A percentile compares a stretch with the other conserved stretches of the same genome.
These are phyloP conservation scores for Gnomoniopsis smithogilvyi DNA, from an alignment of 2,329 filamentous ascomycete genomes.

Conservation along the genomic window DNA sequence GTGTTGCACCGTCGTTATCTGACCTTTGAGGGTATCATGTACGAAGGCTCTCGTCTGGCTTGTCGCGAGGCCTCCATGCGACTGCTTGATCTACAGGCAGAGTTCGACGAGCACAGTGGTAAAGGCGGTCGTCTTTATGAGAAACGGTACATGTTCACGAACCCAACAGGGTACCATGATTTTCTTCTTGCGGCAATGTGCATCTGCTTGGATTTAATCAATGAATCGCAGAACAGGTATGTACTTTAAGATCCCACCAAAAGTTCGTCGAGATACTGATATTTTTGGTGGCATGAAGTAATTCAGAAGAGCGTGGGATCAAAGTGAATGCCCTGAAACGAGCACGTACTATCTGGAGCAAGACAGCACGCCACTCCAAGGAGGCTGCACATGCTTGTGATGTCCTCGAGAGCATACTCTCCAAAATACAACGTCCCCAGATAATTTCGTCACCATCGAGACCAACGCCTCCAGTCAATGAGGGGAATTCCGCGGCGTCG, in stretches of 20 bases:
- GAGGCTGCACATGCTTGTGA: constrained; percentile 41
- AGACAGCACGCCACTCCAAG: constrained; percentile 32
- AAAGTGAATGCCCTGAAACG: constrained; percentile 35
- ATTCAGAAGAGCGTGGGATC: not conserved
- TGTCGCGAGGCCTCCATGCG: constrained; percentile 41
- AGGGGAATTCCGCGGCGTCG: not conserved
- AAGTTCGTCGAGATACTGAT: not conserved
- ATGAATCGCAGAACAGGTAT: constrained; percentile 36
- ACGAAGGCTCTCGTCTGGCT: constrained; percentile 35
- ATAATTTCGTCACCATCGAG: not conserved
- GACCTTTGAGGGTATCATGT: constrained; percentile 34
- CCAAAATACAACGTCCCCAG: constrained; percentile 24
- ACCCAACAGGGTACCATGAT: constrained; percentile 48
- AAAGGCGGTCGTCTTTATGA: constrained; percentile 49
- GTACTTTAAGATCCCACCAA: constrained; percentile 5
- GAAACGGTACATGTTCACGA: constrained; percentile 52
- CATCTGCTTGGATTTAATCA: constrained; percentile 48
- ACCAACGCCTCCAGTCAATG: not conserved
- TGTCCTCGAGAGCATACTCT: constrained; percentile 41
- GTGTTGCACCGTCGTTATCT: constrained; percentile 49
- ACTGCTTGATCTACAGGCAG: constrained; percentile 44
- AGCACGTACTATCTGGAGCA: constrained; percentile 41
- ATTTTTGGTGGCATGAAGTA: not conserved
- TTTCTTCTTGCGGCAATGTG: constrained; percentile 60
- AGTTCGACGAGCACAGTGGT: constrained; percentile 42